Conservation (phyloP, 1,284 basidiomycete species). For the Boletus semigastroideus region DNA sequence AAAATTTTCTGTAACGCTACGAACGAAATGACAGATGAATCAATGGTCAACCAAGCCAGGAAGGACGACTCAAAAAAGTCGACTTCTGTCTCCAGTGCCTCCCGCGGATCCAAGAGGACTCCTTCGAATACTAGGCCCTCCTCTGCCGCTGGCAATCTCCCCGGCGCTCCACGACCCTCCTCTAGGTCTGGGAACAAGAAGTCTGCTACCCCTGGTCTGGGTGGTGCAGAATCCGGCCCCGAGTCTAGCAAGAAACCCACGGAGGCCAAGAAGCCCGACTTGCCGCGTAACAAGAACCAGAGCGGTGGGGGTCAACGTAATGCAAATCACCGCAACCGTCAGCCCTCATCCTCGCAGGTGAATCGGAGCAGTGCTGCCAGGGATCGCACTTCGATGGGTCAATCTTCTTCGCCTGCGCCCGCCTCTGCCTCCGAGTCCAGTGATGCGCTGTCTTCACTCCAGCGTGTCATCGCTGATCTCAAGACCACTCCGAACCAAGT, state of each 20-base stretch:
- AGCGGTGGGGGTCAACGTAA: slow-evolving; percentile 45
- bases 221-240: slow-evolving; percentile 62
- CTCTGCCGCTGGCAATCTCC: slow-evolving; percentile 41
- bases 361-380: slow-evolving; percentile 44
- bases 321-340: slow-evolving; percentile 53
- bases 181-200: slow-evolving; percentile 68
- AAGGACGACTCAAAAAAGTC: slow-evolving; percentile 67
- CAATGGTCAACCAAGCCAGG: slow-evolving; percentile 56
- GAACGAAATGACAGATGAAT: slow-evolving; percentile 85
- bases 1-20: slow-evolving; percentile 54
- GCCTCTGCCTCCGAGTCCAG: slow-evolving; percentile 52
- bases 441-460: slow-evolving; percentile 75
- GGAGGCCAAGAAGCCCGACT: slow-evolving; percentile 55
- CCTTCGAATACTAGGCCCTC: slow-evolving; percentile 53
- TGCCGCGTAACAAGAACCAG: slow-evolving; percentile 55
- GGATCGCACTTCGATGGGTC: slow-evolving; percentile 46
- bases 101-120: slow-evolving; percentile 56
- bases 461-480: slow-evolving; percentile 80
- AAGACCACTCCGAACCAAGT: slow-evolving; percentile 61
- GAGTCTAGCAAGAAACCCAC: slow-evolving; percentile 61
- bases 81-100: slow-evolving; percentile 38
- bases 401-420: slow-evolving; percentile 47
- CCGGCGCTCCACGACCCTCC: slow-evolving; percentile 53
- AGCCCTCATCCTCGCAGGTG: slow-evolving; percentile 54
- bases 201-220: slow-evolving; percentile 33